phyloP scores from a whole-genome alignment of 306 rosid species.

The Cucurbita ficifolia region DNA sequence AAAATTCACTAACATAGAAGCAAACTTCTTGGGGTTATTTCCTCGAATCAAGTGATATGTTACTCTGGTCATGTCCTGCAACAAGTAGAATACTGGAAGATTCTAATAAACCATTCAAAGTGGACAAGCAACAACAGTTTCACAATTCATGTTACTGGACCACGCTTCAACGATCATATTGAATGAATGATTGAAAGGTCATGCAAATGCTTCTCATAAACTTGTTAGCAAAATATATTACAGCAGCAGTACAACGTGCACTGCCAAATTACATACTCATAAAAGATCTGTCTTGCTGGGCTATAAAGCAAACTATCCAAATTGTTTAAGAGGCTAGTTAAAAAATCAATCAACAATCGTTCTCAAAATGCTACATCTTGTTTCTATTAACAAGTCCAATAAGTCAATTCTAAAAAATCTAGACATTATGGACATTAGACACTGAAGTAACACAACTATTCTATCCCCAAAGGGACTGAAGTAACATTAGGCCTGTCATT shows the following conservation, averaged over 20 bases:
- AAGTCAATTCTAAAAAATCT: not conserved
- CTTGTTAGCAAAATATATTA: not conserved
- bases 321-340: not conserved
- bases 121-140: not conserved
- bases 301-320: not conserved
- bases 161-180: not conserved
- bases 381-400: not conserved
- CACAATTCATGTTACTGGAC: not conserved
- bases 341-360: not conserved
- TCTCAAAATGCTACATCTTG: not conserved
- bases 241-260: not conserved
- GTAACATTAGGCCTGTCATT: not conserved
- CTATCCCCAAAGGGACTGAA: not conserved
- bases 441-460: not conserved
- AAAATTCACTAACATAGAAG: conserved; percentile 55
- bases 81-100: conserved; percentile 11
- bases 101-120: not conserved
- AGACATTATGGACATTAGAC: not conserved
- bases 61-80: conserved; percentile 88
- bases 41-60: conserved; percentile 70
- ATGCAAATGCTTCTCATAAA: not conserved
- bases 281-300: not conserved
- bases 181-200: not conserved
- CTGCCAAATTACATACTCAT: not conserved
- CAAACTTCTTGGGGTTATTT: conserved; percentile 66